Base-by-base conservation (phyloP, 2,329 filamentous ascomycete genomes). In the Hirsutella thompsonii region DNA sequence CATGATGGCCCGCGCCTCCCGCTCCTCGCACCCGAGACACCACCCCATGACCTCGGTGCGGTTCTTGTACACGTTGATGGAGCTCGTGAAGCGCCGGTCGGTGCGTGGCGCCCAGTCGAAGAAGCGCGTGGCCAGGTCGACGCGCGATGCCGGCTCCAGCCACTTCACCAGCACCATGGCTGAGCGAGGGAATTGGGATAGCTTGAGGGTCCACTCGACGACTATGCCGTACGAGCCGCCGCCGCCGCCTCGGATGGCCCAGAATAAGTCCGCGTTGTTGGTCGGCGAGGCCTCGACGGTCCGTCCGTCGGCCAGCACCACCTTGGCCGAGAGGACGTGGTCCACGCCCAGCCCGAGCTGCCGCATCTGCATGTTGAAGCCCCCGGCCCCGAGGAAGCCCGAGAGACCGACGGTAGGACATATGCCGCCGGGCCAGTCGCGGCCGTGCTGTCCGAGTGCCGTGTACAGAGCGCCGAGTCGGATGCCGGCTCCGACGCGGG, bases 171-270 rank as follows among this genome's bases (percentile, higher is more conserved):
- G 37, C 6, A 47, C 36, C 44, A 48, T 48, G 41, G 46, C 36
- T 16, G 46, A 47, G 14, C 41, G 41, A 2, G 46, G 46, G 43
- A 43, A 46, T 28, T 26, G 30, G n/a, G 29, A 42, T 11, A 47
- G 38, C 21, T 35, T 36, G 8, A 51, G 37, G 0, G 44, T 49
- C 42, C 44, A 44, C 18, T 57, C 52, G 4, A 51, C 50, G 1
- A 56, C 55, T 23, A 59, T 50, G 2, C 56, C 56, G 18, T 53
- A 59, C 3, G 55, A 54, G 11, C 55, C 57, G 4, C 56, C 56
- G 4, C 56, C 56, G 1, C 55, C 56, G 0, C 56, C 56, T 0
- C 51, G 49, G 0, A 59, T 43, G 1, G 55, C 56, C 49, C 54
- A 59, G 44, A 54, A 55, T 4, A 59, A 40, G 21, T 58, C 54